A percentile compares a stretch with the other conserved stretches of the same genome.
Evolutionary conservation across 768 basidiomycete species (phyloP).

Genomic region (Amanita polypyramis): DNA sequence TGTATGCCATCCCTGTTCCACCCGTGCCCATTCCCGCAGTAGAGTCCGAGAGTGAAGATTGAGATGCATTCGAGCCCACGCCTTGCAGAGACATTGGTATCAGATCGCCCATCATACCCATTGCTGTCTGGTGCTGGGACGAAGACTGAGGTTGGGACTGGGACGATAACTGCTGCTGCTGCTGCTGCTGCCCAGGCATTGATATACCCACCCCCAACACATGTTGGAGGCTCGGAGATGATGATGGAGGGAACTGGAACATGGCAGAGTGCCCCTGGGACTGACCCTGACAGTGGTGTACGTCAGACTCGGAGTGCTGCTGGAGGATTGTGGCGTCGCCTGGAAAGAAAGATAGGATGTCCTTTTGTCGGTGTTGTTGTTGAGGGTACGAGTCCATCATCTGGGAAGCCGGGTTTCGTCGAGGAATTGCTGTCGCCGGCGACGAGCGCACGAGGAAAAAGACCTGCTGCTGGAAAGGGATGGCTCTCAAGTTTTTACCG

Average conservation of each 20-base stretch:
- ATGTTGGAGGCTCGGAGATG: neutral
- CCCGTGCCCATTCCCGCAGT: neutral
- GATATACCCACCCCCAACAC: neutral
- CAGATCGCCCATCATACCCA: constrained; percentile 42
- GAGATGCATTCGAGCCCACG: constrained; percentile 20
- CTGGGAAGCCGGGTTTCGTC: neutral
- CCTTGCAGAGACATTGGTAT: constrained; percentile 34
- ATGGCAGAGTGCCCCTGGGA: neutral
- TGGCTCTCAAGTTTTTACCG: neutral
- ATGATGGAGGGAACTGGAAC: constrained; percentile 3
- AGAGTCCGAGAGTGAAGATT: constrained; percentile 1
- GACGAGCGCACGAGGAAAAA: neutral
- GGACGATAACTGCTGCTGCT: constrained; percentile 3
- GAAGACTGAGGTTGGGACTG: constrained; percentile 2
- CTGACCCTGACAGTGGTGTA: neutral
- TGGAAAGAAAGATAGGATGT: constrained; percentile 6
- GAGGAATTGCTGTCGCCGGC: neutral
- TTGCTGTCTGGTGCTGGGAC: constrained; percentile 16
- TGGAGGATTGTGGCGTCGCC: neutral
- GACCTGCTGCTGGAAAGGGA: no score
- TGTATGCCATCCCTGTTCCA: constrained; percentile 13
- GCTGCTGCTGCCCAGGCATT: neutral
- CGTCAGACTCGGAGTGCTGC: neutral
- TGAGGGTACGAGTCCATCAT: constrained; percentile 8
- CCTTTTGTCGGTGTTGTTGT: constrained; percentile 8